Conservation (phyloP, 257 asterid species). For the Solanum lignicaule region DNA sequence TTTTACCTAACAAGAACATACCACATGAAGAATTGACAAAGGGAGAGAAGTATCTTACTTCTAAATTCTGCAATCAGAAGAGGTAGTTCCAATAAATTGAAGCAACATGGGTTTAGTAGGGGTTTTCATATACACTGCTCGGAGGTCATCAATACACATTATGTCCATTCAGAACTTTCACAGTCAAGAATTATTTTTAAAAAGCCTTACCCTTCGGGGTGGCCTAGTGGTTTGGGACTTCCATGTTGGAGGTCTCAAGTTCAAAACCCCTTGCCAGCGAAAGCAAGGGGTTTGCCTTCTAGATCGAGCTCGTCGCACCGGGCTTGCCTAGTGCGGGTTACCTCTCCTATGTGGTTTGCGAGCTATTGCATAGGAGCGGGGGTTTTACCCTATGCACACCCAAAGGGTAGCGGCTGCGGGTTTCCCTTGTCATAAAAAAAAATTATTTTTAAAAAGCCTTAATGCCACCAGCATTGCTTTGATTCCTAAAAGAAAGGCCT, state of each 20-base stretch:
- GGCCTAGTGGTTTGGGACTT: too few species aligned
- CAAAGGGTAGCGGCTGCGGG: too few species aligned
- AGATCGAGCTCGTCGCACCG: too few species aligned
- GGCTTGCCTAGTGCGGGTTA: too few species aligned
- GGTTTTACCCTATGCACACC: too few species aligned
- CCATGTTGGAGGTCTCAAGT: too few species aligned
- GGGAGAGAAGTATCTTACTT: not conserved
- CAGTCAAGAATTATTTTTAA: not conserved
- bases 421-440: too few species aligned
- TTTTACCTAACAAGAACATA: not conserved
- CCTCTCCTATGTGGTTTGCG: too few species aligned
- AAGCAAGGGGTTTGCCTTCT: too few species aligned
- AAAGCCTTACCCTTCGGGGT: not conserved
- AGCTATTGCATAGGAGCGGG: too few species aligned
- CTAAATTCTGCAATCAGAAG: not conserved
- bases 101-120: not conserved
- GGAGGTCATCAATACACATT: not conserved
- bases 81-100: not conserved
- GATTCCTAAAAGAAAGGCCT: not conserved
- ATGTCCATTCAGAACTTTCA: not conserved
- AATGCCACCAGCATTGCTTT: not conserved
- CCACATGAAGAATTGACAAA: not conserved
- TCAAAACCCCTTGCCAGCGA: too few species aligned
- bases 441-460: not conserved
- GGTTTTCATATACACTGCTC: not conserved